Evolutionary conservation across 2,329 filamentous ascomycete species (phyloP).

Genomic region (Diaporthe sp.): DNA sequence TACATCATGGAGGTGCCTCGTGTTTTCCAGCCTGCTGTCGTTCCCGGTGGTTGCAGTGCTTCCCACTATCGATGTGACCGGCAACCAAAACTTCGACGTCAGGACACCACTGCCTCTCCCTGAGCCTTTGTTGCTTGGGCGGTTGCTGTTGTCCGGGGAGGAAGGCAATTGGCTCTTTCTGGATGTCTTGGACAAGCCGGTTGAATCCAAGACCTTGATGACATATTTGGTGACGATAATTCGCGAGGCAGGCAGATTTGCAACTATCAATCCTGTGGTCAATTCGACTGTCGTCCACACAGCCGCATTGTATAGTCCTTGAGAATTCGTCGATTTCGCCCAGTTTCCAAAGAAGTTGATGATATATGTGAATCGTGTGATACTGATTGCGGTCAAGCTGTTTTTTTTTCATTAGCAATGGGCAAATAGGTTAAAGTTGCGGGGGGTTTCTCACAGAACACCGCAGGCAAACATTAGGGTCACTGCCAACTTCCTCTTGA

Average conservation of each 20-base stretch:
- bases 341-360: constrained; percentile 6
- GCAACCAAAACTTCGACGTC: constrained; percentile 7
- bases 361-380: constrained; percentile 40
- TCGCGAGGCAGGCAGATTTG: constrained; percentile 10
- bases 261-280: constrained; percentile 9
- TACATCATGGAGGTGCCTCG: not conserved
- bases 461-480: constrained; percentile 52
- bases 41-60: not conserved
- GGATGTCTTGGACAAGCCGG: not conserved
- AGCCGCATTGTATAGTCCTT: not conserved
- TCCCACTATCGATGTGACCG: not conserved
- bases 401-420: not conserved
- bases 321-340: not conserved
- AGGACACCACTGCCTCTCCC: not conserved
- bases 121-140: not conserved
- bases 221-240: not conserved
- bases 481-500: constrained; percentile 51
- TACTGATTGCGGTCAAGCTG: constrained; percentile 46
- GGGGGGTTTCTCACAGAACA: constrained; percentile 4
- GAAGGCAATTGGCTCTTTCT: not conserved
- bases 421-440: not conserved
- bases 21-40: not conserved
- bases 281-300: constrained; percentile 21
- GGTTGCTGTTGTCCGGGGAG: constrained; percentile 5
- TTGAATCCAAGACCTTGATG: not conserved